Percentiles rank a stretch among this genome's conserved stretches.
Conservation (phyloP, 495 filamentous ascomycete genomes). For the Talaromyces adpressus region DNA sequence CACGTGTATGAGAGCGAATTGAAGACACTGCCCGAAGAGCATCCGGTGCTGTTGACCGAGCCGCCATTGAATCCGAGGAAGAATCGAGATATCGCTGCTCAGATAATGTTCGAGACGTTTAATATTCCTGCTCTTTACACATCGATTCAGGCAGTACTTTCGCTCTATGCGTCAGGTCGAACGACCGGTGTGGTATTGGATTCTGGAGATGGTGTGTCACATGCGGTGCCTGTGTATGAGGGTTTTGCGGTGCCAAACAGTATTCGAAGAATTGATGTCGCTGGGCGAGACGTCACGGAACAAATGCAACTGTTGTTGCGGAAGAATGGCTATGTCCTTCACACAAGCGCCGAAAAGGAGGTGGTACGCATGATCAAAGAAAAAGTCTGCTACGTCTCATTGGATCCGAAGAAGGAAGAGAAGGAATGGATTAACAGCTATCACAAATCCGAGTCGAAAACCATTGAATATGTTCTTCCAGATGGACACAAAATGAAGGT, state of each 20-base stretch:
- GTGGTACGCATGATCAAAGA: slow-evolving; percentile 96
- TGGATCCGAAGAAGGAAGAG: slow-evolving; percentile 88
- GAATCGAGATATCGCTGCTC: slow-evolving; percentile 94
- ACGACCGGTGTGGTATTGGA: slow-evolving; percentile 96
- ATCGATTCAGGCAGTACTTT: slow-evolving; percentile 94
- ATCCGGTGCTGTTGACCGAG: slow-evolving; percentile 95
- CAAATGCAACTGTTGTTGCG: slow-evolving; percentile 86
- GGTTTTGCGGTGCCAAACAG: slow-evolving; percentile 94
- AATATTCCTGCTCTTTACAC: slow-evolving; percentile 96
- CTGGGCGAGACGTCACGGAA: slow-evolving; percentile 96
- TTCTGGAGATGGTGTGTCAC: slow-evolving; percentile 92
- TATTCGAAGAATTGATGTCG: slow-evolving; percentile 93
- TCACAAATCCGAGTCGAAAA: slow-evolving; percentile 54
- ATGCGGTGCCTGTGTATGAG: slow-evolving; percentile 96
- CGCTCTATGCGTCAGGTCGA: slow-evolving; percentile 90
- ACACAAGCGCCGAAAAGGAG: slow-evolving; percentile 98
- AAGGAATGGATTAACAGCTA: slow-evolving; percentile 77
- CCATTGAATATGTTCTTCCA: slow-evolving; percentile 79
- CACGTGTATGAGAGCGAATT: slow-evolving; percentile 75
- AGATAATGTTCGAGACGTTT: slow-evolving; percentile 98
- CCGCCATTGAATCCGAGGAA: slow-evolving; percentile 91
- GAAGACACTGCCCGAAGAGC: slow-evolving; percentile 96
- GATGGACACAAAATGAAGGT: slow-evolving; percentile 92
- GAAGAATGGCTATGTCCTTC: slow-evolving; percentile 89
- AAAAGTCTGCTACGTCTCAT: slow-evolving; percentile 77